Evolutionary conservation across 306 rosid genomes (phyloP).

Genomic region (Cajanus cajan): DNA sequence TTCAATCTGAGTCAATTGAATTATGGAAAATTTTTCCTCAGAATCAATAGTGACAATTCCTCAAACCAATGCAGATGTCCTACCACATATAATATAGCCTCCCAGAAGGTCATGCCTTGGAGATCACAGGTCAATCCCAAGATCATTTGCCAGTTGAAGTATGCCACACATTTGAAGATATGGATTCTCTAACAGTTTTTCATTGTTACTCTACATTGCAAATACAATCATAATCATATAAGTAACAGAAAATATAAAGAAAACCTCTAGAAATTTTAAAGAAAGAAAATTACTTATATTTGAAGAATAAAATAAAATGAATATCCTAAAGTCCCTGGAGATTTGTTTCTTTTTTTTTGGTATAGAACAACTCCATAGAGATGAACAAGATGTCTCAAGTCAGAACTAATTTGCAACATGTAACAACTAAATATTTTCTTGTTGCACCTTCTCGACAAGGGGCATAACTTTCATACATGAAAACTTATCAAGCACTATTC

Average conservation of each 20-base stretch:
- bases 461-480: background rate
- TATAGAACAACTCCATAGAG: background rate
- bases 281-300: constrained; percentile 9
- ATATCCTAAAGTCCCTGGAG: background rate
- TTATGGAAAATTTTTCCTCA: constrained; percentile 25
- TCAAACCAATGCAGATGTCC: constrained; percentile 28
- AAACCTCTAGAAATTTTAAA: background rate
- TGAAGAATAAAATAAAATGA: background rate
- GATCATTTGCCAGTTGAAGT: constrained; percentile 90
- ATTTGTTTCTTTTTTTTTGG: background rate
- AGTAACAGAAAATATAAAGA: constrained; percentile 18
- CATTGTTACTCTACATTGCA: constrained; percentile 82
- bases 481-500: background rate
- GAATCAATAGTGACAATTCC: constrained; percentile 30
- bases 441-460: background rate
- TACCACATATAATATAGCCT: constrained; percentile 42
- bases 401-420: background rate
- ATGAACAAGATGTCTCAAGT: background rate
- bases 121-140: constrained; percentile 72
- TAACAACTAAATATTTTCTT: background rate
- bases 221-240: constrained; percentile 32
- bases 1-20: constrained; percentile 33
- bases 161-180: constrained; percentile 99
- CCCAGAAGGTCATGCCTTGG: constrained; percentile 39
- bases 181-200: constrained; percentile 96